A percentile compares a stretch with the other conserved stretches of the same genome.
Evolutionary conservation across 176 grass and related monocot genomes (phyloP).

Genomic region (Tuctoria greenei): DNA sequence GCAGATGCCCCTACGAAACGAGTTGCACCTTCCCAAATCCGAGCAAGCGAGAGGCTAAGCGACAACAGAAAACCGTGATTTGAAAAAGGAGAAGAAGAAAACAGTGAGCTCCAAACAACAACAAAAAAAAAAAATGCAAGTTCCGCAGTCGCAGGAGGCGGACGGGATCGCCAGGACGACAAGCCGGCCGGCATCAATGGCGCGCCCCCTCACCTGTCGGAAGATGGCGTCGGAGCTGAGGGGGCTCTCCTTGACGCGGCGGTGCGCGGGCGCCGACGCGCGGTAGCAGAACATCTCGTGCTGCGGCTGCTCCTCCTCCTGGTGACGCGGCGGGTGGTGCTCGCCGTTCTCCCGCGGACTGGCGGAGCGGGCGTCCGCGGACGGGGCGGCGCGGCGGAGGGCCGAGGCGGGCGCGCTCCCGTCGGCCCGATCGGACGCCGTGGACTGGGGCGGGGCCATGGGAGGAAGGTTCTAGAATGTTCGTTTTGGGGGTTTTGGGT

Average conservation of each 20-base stretch:
- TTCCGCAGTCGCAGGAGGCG: not conserved
- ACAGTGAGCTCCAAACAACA: not conserved
- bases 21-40: not conserved
- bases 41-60: not conserved
- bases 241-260: constrained; percentile 79
- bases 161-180: not conserved
- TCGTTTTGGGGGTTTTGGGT: not conserved
- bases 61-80: constrained; percentile 17
- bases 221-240: constrained; percentile 94
- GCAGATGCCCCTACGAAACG: constrained; percentile 15
- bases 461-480: constrained; percentile 15
- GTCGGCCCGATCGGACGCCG: constrained; percentile 20
- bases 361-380: constrained; percentile 9
- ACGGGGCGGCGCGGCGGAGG: constrained; percentile 36
- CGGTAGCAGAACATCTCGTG: constrained; percentile 48
- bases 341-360: constrained; percentile 6
- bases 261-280: constrained; percentile 75
- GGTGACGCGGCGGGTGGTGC: not conserved
- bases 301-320: constrained; percentile 11
- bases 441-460: constrained; percentile 36
- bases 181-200: not conserved
- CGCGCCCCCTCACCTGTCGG: constrained; percentile 52
- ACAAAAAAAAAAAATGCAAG: not conserved
- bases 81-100: not conserved
- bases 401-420: not conserved